A percentile compares a stretch with the other conserved stretches of the same genome.
Conservation (phyloP, 2,329 filamentous ascomycete genomes). For the Hysterium pulicare region DNA sequence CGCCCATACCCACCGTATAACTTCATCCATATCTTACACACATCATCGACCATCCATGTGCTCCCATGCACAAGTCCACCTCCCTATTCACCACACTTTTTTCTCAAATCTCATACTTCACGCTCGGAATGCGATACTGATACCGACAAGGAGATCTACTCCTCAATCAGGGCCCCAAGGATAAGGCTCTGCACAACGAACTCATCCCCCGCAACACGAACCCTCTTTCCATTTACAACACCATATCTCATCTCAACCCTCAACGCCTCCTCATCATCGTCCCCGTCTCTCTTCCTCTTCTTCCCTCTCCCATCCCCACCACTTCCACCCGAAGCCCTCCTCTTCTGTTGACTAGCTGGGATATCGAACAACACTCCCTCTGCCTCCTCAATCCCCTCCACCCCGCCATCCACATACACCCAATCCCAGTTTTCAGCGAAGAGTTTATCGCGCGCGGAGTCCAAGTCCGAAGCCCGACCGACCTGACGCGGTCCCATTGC, state of each 20-base stretch:
- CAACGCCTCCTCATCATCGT: constrained; percentile 19
- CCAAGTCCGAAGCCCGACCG: constrained; percentile 61
- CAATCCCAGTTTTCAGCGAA: constrained; percentile 65
- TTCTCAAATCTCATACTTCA: too few relatives aligned
- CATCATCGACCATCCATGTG: too few relatives aligned
- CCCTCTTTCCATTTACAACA: constrained; percentile 45
- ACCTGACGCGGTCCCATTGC: constrained; percentile 70
- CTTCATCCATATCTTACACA: too few relatives aligned
- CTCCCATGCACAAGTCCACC: too few relatives aligned
- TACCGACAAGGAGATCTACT: too few relatives aligned
- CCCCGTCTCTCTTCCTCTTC: constrained; percentile 43
- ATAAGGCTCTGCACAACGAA: constrained; percentile 92
- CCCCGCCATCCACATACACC: constrained; percentile 75
- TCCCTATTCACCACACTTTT: too few relatives aligned
- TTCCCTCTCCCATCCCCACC: constrained; percentile 30
- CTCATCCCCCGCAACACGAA: constrained; percentile 76
- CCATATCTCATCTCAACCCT: constrained; percentile 23
- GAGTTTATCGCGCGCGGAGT: constrained; percentile 62
- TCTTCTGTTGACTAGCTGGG: constrained; percentile 12
- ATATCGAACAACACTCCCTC: constrained; percentile 49
- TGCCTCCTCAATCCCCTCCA: constrained; percentile 53
- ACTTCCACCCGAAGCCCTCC: constrained; percentile 16
- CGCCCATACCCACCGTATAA: too few relatives aligned
- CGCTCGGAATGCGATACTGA: too few relatives aligned
- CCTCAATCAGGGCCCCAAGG: constrained; percentile 71